These are phyloP conservation scores for Erythrophleum fordii DNA, from an alignment of 306 rosid genomes.

Conservation along the genomic window DNA sequence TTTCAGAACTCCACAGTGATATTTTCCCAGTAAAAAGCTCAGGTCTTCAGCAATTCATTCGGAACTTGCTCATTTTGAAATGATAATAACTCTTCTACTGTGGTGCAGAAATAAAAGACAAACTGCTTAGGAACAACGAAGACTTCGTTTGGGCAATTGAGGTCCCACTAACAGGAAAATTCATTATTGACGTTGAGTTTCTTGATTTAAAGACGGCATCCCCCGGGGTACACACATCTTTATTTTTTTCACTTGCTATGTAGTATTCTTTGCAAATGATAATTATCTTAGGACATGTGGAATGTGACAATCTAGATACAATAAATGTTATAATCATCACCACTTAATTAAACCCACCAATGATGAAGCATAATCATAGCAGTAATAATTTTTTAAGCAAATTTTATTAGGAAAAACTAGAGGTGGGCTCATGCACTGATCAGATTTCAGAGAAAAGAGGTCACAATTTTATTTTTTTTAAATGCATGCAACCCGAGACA, in stretches of 20 bases:
- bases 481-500: no score
- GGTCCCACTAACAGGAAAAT: constrained; percentile 66
- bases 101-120: constrained; percentile 61
- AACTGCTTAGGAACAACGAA: constrained; percentile 59
- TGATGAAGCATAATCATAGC: neutral
- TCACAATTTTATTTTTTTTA: no score
- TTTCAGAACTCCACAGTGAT: neutral
- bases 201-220: constrained; percentile 67
- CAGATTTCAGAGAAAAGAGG: no score
- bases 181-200: constrained; percentile 76
- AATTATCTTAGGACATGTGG: neutral
- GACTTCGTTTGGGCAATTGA: constrained; percentile 73
- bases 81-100: neutral
- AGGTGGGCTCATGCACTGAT: neutral
- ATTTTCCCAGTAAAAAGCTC: neutral
- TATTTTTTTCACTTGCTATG: neutral
- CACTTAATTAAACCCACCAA: neutral
- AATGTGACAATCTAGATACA: neutral
- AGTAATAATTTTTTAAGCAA: neutral
- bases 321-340: neutral
- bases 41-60: neutral
- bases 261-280: neutral
- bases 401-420: neutral
- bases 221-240: constrained; percentile 40
- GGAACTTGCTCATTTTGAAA: neutral